Percentiles rank a stretch among this genome's conserved stretches.
Conservation (phyloP, 2,329 filamentous ascomycete genomes). For the Fusarium illudens region DNA sequence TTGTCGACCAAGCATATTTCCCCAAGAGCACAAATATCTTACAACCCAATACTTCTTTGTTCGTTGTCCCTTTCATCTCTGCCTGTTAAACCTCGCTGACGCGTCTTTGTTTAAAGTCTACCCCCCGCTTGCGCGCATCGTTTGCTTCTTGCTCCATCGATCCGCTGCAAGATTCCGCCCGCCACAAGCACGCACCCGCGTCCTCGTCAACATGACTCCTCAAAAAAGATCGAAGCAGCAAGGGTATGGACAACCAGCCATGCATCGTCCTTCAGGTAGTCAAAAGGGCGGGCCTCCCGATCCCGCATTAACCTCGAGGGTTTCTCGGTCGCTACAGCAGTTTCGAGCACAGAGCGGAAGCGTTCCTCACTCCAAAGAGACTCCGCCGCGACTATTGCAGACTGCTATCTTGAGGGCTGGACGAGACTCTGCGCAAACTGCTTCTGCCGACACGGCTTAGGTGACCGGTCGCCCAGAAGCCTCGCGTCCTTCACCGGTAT, state of each 20-base stretch:
- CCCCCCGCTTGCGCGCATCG: not conserved
- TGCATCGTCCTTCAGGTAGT: constrained; percentile 1
- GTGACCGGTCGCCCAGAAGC: not conserved
- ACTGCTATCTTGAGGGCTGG: not conserved
- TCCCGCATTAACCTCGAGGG: constrained; percentile 1
- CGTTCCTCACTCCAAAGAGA: not conserved
- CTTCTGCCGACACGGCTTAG: constrained; percentile 2
- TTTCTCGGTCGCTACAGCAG: constrained; percentile 7
- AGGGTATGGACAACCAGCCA: not conserved
- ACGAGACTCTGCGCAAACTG: not conserved
- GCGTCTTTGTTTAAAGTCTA: not conserved
- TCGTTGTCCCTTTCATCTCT: not conserved
- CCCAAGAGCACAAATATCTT: not conserved
- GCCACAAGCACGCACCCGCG: not conserved
- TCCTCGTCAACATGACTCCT: not conserved
- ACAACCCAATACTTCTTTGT: not conserved
- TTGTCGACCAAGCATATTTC: not conserved
- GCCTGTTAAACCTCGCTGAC: not conserved
- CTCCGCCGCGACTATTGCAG: constrained; percentile 4
- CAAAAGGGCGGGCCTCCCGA: not conserved
- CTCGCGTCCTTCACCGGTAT: not conserved
- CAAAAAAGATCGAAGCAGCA: not conserved
- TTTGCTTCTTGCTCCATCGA: not conserved
- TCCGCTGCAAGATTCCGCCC: not conserved
- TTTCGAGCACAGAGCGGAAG: not conserved